phyloP scores from a whole-genome alignment of 345 rosid species.

The Mercurialis annua region DNA sequence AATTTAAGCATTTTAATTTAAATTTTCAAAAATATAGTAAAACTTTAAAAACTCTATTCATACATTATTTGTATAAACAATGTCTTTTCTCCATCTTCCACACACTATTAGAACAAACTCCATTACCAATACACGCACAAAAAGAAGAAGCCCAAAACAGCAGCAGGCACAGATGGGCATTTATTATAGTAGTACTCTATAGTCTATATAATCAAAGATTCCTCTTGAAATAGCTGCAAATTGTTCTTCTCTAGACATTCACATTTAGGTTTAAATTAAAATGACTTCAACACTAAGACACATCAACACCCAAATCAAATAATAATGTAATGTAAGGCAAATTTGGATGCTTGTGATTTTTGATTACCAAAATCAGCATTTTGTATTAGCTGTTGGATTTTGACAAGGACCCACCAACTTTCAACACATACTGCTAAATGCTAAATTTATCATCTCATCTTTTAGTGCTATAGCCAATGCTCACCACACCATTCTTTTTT shows the following conservation, averaged over 20 bases:
- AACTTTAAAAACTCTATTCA: too few relatives aligned
- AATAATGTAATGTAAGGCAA: conserved; percentile 17
- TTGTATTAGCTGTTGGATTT: conserved; percentile 32
- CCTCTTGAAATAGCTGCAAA: conserved; percentile 30
- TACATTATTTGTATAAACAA: too few relatives aligned
- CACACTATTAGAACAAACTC: too few relatives aligned
- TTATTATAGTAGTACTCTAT: not conserved
- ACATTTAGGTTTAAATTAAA: conserved; percentile 2
- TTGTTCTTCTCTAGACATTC: conserved; percentile 5
- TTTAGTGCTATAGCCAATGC: conserved; percentile 12
- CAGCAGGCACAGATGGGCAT: not conserved
- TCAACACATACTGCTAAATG: conserved; percentile 36
- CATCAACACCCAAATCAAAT: conserved; percentile 16
- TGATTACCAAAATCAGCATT: conserved; percentile 25
- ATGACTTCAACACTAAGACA: conserved; percentile 10
- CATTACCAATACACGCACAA: too few relatives aligned
- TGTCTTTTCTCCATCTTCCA: too few relatives aligned
- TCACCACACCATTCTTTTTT: conserved; percentile 36
- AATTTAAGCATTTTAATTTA: too few relatives aligned
- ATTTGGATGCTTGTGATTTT: conserved; percentile 37
- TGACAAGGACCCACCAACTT: conserved; percentile 48
- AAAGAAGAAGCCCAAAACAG: too few relatives aligned
- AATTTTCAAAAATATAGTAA: too few relatives aligned
- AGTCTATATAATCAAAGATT: conserved; percentile 31
- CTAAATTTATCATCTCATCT: conserved; percentile 39